Evolutionary conservation across 805 yeast genomes (phyloP).

Genomic region (Candida ulmi): DNA sequence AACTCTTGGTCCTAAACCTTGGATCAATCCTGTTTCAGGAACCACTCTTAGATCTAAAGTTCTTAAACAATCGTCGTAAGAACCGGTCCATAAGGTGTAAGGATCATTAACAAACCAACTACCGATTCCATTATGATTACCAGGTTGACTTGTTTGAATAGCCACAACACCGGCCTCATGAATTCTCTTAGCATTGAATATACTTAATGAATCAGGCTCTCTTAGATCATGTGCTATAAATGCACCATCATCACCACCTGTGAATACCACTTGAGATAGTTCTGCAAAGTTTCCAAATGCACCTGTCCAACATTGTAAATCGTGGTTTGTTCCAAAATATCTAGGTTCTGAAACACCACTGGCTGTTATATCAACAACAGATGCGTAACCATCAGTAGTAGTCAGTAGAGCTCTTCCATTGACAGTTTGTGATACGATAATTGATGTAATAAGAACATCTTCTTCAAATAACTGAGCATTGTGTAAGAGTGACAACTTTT

Average conservation of each 20-base stretch:
- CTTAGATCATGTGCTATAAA: slow-evolving; percentile 71
- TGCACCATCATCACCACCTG: slow-evolving; percentile 88
- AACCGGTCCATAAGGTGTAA: slow-evolving; percentile 72
- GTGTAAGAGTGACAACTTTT: slow-evolving; percentile 12
- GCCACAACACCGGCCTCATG: slow-evolving; percentile 93
- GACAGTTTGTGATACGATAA: slow-evolving; percentile 46
- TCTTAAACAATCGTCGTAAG: slow-evolving; percentile 80
- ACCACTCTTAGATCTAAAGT: slow-evolving; percentile 61
- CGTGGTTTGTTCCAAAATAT: slow-evolving; percentile 38
- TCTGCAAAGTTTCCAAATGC: slow-evolving; percentile 56
- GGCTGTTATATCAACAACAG: slow-evolving; percentile 31
- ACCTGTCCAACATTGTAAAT: slow-evolving; percentile 86
- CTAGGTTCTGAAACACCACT: slow-evolving; percentile 21
- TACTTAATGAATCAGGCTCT: slow-evolving; percentile 22
- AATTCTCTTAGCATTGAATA: slow-evolving; percentile 41
- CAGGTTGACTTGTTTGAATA: slow-evolving; percentile 51
- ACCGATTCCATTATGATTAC: slow-evolving; percentile 24
- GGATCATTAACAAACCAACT: slow-evolving; percentile 41
- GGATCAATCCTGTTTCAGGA: slow-evolving; percentile 33
- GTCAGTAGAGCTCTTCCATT: slow-evolving; percentile 44
- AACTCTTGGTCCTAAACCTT: slow-evolving; percentile 48
- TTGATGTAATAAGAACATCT: slow-evolving; percentile 54
- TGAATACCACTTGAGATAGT: slow-evolving; percentile 52
- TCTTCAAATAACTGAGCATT: slow-evolving; percentile 43
- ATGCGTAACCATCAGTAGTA: slow-evolving; percentile 60